Evolutionary conservation across 805 yeast genomes (phyloP).

Genomic region (Yamadazyma scolyti): DNA sequence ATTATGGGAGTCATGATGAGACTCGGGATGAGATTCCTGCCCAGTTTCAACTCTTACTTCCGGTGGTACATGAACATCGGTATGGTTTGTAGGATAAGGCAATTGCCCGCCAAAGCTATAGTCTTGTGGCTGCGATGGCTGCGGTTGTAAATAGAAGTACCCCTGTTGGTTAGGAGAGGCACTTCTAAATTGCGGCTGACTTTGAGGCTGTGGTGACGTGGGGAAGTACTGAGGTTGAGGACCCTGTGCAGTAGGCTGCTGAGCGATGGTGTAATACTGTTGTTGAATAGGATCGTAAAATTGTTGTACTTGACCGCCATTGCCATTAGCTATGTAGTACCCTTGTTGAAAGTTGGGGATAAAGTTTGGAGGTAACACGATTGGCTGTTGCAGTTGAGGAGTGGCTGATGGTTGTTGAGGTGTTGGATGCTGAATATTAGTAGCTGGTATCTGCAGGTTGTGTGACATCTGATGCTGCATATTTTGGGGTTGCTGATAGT

Average conservation of each 20-base stretch:
- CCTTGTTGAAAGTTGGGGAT: slow-evolving; percentile 13
- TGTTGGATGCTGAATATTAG: slow-evolving; percentile 6
- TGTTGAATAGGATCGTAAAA: slow-evolving; percentile 43
- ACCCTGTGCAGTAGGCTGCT: slow-evolving; percentile 23
- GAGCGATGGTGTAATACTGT: slow-evolving; percentile 38
- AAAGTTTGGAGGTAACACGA: slow-evolving; percentile 10
- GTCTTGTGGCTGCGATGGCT: slow-evolving; percentile 5
- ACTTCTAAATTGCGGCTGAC: slow-evolving; percentile 16
- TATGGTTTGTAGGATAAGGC: slow-evolving; percentile 15
- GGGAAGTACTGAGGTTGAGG: slow-evolving; percentile 40
- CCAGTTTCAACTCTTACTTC: neutral
- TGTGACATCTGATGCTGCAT: neutral
- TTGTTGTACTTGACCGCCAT: slow-evolving; percentile 34
- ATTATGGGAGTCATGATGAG: neutral
- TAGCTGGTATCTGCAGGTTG: slow-evolving; percentile 2
- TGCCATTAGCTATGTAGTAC: slow-evolving; percentile 16
- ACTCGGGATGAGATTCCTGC: neutral
- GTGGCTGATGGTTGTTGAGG: slow-evolving; percentile 6
- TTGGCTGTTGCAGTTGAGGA: slow-evolving; percentile 9
- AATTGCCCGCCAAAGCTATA: slow-evolving; percentile 14
- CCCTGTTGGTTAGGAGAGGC: slow-evolving; percentile 12
- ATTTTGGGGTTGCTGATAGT: slow-evolving; percentile 7
- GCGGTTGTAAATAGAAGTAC: slow-evolving; percentile 4
- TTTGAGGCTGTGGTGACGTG: slow-evolving; percentile 27
- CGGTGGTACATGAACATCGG: too few species aligned